Base-by-base conservation (phyloP, 352 stramenopile genomes). In the Pythium biforme region DNA sequence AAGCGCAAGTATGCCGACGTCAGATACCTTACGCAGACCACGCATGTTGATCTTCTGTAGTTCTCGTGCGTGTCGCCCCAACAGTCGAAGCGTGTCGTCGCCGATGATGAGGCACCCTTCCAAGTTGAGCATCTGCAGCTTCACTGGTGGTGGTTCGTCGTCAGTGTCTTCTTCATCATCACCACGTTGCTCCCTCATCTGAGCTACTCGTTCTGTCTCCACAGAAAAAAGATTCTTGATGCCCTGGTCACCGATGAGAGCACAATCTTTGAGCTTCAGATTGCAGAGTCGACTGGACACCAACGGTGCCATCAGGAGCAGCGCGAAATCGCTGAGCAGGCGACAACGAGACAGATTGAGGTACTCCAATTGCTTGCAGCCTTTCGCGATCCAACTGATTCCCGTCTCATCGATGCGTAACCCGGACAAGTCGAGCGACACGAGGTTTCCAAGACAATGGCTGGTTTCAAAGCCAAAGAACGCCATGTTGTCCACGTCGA, bases 391-490 rank as follows among this genome's bases (percentile, higher is more conserved):
- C 83, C 83, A 92, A 50, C 79, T 90, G 15, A 88, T 71, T 3
- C 69, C 76, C 0, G 81, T 88, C 59, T 90, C 83, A 26, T 92
- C 79, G 39, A 92, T 70, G 0, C 58, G 34, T 0, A 90, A 60
- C 0, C 71, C 79, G 0, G 68, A 69, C 1, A 90, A 55, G 47
- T 85, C 74, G 22, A 90, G 63, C 0, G 34, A 62, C 7, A 37
- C 52, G 0, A 92, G 59, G 1, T 66, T 59, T 0, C 0, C 23
- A 17, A 90, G 60, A 0, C 66, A 69, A 0, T 17, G 8, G 22
- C 77, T 88, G 15, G 60, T 76, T 26, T 88, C 83, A 64, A 92
- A 89, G 1, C 73, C 74, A 50, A 92, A 89, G 52, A 92, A 92
- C 14, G 81, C 81, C 79, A 88, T 90, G 40, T 83, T 81, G 51